Percentiles rank a stretch among this genome's conserved stretches.
Evolutionary conservation across 73 alveolate genomes (phyloP).

Genomic region (Tetrahymena malaccensis): DNA sequence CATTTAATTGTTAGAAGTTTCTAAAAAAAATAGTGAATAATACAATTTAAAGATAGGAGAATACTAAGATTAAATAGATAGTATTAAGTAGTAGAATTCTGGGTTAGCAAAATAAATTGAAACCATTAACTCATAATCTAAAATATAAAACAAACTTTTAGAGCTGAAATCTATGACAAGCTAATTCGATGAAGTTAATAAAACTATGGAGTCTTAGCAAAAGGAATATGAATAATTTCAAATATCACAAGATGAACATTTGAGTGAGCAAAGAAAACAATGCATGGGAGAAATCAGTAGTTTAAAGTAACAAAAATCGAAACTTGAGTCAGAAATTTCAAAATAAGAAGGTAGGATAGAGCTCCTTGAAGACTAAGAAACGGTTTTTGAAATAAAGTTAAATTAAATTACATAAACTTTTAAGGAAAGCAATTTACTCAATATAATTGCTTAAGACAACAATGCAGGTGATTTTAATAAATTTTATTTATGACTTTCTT

Average conservation of each 20-base stretch:
- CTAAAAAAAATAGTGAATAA: neutral
- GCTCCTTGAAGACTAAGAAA: neutral
- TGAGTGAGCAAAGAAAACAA: neutral
- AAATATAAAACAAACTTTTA: neutral
- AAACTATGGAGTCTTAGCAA: neutral
- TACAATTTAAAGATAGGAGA: neutral
- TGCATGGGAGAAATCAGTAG: neutral
- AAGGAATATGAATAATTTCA: neutral
- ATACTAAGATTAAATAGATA: neutral
- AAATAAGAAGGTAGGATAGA: neutral
- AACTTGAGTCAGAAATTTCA: neutral
- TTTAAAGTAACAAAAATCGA: neutral
- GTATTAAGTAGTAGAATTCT: neutral
- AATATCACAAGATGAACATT: neutral
- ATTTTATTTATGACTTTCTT: too few relatives aligned
- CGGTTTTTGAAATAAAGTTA: neutral
- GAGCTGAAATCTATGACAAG: neutral
- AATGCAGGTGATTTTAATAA: neutral
- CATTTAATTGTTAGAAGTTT: neutral
- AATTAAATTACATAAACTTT: neutral
- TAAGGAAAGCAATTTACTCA: neutral
- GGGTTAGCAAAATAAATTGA: neutral
- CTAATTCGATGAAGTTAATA: neutral
- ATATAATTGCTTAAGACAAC: neutral
- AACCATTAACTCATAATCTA: neutral